Base-by-base conservation (phyloP, 352 stramenopile species). In the Pythium sp. region DNA sequence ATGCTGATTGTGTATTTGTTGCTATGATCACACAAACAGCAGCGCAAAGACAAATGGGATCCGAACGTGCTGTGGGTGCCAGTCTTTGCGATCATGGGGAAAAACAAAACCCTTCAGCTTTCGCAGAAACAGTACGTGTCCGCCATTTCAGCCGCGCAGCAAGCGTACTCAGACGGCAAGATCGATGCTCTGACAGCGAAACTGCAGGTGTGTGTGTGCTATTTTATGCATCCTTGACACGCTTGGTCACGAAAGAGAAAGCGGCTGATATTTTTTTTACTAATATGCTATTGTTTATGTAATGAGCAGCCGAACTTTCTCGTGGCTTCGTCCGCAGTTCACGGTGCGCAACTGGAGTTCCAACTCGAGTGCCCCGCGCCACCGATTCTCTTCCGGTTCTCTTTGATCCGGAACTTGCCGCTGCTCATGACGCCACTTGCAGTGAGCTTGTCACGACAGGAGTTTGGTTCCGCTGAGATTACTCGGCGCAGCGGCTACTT, bases 371-470 rank as follows among this genome's bases (percentile, higher is more conserved):
- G 72, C 67, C 69, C 32, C 3, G 62, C 67, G 28, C 78, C 71
- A 22, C 65, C 72, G 12, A 66, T 87, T 20, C 55, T 74, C n/a
- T 79, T 92, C 18, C 72, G 82, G 43, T 85, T 91, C 34, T 72
- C 68, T 7, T 73, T 92, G 7, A 82, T 94, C 46, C 81, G 84
- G 2, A 92, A 81, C 51, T 72, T 94, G 11, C 86, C 86, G n/a
- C 41, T 91, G 34, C 74, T 92, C 12, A 91, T 92, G 84, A 94
- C 86, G 1, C 84, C 86, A 15, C 78, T 94, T 5, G 84, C 84
- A 7, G 74, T 67, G 24, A 89, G 76, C 64, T 65, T 94, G n/a
- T 68, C 80, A 43, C 81, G 77, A 5, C 78, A 77, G 26, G 82
- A 92, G 60, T 86, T 92, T 47, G 84, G 75, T 24, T 34, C 65